Evolutionary conservation across 129 eudicot genomes (phyloP), one percentile per base, ranked within the genome.

Genomic region (Artemisia tridentata): DNA sequence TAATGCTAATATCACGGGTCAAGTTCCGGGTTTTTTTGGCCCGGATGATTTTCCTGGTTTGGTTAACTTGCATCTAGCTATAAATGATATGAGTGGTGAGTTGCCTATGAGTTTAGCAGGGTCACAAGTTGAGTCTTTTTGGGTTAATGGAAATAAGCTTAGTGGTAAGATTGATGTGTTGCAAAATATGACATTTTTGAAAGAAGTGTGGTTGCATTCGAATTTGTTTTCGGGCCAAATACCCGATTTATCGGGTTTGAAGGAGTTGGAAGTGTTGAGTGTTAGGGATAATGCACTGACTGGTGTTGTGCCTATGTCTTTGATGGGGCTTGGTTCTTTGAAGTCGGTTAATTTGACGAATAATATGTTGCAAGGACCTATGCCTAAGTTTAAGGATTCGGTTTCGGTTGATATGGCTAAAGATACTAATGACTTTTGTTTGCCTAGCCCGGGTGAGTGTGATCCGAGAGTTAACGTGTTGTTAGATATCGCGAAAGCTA

Each of bases 201-300:
- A 85, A 70, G 91, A 95, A 71, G 65, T 88, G 48, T 95, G 97
- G 97, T 80, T 90, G 75, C 92, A 95, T 80, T 79, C 85, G 1
- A 95, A 95, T 67, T 78, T 75, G 16, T 90, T 95, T 74, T 85
- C 93, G 17, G 99, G 97, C 60, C 91, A 92, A 3, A 72, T 95
- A 59, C 99, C 99, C 0, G 96, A 95, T 75, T 83, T 95, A 75
- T 84, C 97, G 3, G 93, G 88, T n/a, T 75, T 95, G 81, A 82
- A 73, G 65, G 79, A 34, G 13, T 82, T 95, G 73, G 88, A 85
- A 74, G 65, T 43, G 20, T 79, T 95, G 78, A 95, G 88, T 64
- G 68, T 90, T 77, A 81, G 99, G 46, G 99, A 95, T 72, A 90
- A 90, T 80, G 67, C 84, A 0, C 80, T 95, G 21, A 87, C 93